Percentiles rank a stretch among this genome's conserved stretches.
Evolutionary conservation across 2,329 filamentous ascomycete genomes (phyloP).

Genomic region (Verticillium tricorpus): DNA sequence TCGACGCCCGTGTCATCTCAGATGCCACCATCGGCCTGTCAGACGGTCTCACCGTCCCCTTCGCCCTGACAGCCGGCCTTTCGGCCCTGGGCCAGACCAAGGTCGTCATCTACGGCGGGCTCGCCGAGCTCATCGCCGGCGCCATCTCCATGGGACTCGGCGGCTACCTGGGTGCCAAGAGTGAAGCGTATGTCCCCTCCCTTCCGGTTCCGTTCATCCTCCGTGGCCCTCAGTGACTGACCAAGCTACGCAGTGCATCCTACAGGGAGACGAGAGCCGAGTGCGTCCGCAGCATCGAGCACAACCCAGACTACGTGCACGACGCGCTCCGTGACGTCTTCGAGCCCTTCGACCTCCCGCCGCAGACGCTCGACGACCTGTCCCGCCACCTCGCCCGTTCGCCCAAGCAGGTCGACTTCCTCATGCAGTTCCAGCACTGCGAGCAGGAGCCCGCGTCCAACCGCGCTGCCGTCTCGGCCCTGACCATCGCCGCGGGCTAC

Average conservation of each 20-base stretch:
- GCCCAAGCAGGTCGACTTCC: constrained; percentile 46
- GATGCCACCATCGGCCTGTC: constrained; percentile 59
- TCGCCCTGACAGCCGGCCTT: constrained; percentile 71
- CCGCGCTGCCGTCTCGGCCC: constrained; percentile 49
- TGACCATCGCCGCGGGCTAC: constrained; percentile 65
- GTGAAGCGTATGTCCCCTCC: constrained; percentile 31
- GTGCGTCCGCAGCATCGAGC: constrained; percentile 35
- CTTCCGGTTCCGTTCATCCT: not conserved
- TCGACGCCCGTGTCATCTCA: constrained; percentile 16
- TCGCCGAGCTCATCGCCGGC: constrained; percentile 71
- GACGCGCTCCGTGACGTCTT: constrained; percentile 43
- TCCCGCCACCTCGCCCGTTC: constrained; percentile 18
- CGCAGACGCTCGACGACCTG: constrained; percentile 12
- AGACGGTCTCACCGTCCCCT: constrained; percentile 75
- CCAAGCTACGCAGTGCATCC: constrained; percentile 7
- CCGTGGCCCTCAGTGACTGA: not conserved
- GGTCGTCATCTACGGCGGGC: constrained; percentile 66
- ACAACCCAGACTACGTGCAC: constrained; percentile 35
- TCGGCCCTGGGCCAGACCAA: constrained; percentile 60
- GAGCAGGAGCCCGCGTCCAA: constrained; percentile 39
- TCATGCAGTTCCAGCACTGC: constrained; percentile 55
- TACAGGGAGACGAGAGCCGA: constrained; percentile 24
- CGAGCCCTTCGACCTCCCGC: constrained; percentile 44
- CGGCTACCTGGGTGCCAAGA: constrained; percentile 64
- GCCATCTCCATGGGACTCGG: constrained; percentile 76